Percentiles rank a stretch among this genome's conserved stretches.
Evolutionary conservation across 768 basidiomycete genomes (phyloP).

Genomic region (Dioszegia hungarica): DNA sequence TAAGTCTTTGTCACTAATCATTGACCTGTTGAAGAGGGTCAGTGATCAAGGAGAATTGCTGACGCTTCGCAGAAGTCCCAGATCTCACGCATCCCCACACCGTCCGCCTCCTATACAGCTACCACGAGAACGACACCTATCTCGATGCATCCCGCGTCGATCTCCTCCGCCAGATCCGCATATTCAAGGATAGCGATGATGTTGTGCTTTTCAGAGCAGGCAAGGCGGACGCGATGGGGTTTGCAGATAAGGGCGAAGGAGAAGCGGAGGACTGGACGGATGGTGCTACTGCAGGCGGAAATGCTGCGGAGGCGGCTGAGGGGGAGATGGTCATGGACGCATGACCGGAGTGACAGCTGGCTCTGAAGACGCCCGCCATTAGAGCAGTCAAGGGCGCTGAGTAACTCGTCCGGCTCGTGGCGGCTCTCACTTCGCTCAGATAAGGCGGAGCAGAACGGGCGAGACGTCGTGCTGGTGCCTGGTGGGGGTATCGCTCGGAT

Average conservation of each 20-base stretch:
- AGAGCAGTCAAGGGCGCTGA: too few species aligned
- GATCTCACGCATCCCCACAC: conserved; percentile 47
- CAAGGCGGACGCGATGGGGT: conserved; percentile 21
- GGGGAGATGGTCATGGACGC: conserved; percentile 8
- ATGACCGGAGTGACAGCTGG: background rate
- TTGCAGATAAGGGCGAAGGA: conserved; percentile 6
- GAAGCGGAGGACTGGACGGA: conserved; percentile 33
- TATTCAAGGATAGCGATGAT: conserved; percentile 24
- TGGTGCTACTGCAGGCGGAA: background rate
- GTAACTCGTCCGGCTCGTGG: too few species aligned
- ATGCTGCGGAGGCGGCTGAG: background rate
- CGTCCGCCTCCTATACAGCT: conserved; percentile 37
- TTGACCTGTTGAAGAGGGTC: background rate
- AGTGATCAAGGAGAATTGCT: background rate
- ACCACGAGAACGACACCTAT: conserved; percentile 31
- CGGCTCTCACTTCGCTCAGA: too few species aligned
- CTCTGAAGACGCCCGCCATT: background rate
- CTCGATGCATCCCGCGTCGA: conserved; percentile 34
- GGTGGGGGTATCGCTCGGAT: too few species aligned
- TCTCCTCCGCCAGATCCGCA: conserved; percentile 31
- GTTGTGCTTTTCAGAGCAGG: conserved; percentile 18
- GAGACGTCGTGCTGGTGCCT: too few species aligned
- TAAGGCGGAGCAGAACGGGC: too few species aligned
- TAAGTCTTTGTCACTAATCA: conserved; percentile 11
- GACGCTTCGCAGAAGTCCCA: conserved; percentile 35